A percentile compares a stretch with the other conserved stretches of the same genome.
These are phyloP conservation scores for Cryphonectria nitschkei DNA, from an alignment of 2,329 filamentous ascomycete genomes.

Conservation along the genomic window DNA sequence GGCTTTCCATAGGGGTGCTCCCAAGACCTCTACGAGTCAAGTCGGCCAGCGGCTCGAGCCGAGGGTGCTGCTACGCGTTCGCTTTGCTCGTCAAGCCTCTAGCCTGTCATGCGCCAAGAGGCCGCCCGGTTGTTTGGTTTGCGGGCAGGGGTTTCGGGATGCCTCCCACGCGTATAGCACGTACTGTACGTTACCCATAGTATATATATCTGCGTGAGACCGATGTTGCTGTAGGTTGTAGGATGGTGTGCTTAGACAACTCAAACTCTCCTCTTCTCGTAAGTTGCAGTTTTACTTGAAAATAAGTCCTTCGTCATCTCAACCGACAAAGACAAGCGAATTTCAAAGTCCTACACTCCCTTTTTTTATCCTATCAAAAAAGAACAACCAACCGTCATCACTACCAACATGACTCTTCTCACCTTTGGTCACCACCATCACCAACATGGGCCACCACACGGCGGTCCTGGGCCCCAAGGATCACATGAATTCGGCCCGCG, in stretches of 20 bases:
- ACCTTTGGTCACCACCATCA: neutral
- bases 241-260: neutral
- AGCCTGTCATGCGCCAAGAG: slow-evolving; percentile 9
- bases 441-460: neutral
- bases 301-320: neutral
- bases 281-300: neutral
- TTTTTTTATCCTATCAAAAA: neutral
- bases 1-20: neutral
- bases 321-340: neutral
- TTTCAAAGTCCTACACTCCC: no score
- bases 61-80: neutral
- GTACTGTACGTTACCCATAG: neutral
- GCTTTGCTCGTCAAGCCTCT: neutral
- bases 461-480: neutral
- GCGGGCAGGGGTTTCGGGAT: neutral
- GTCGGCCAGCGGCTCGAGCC: neutral
- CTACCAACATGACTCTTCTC: neutral
- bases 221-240: neutral
- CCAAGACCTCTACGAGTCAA: neutral
- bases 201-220: neutral
- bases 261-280: neutral
- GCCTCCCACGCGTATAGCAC: neutral
- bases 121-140: neutral
- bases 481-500: neutral
- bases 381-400: neutral